phyloP scores from a whole-genome alignment of 2,329 filamentous ascomycete genomes.

The Didymella keratinophila region DNA sequence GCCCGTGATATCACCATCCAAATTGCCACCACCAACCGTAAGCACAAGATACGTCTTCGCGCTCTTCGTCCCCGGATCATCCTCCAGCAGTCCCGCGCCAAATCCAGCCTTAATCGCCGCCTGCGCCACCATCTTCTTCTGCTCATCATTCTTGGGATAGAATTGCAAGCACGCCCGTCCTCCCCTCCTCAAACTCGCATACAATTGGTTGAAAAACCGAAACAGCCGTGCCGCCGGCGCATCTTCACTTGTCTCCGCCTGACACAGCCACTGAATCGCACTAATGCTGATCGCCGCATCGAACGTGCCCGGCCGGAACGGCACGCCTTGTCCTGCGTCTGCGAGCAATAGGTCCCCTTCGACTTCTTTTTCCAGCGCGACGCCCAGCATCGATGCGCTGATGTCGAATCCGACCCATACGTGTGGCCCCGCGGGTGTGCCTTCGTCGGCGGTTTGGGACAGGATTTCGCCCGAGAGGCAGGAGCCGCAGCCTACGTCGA shows the following conservation, averaged over 20 bases:
- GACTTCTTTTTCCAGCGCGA: conserved; percentile 88
- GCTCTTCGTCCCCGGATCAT: conserved; percentile 96
- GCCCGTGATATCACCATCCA: conserved; percentile 79
- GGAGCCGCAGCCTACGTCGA: conserved; percentile 96
- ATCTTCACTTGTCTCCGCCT: conserved; percentile 88
- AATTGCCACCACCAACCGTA: conserved; percentile 78
- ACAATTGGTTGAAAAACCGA: conserved; percentile 92
- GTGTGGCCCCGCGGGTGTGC: conserved; percentile 77
- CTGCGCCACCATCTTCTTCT: conserved; percentile 88
- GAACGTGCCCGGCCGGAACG: conserved; percentile 90
- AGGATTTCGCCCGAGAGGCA: conserved; percentile 95
- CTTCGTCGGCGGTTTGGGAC: conserved; percentile 70
- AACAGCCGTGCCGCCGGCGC: conserved; percentile 78
- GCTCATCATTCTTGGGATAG: conserved; percentile 93
- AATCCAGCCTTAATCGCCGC: conserved; percentile 95
- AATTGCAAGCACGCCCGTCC: conserved; percentile 95
- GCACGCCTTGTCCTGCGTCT: conserved; percentile 94
- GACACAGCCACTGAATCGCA: conserved; percentile 98
- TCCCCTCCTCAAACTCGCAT: conserved; percentile 81
- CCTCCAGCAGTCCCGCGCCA: conserved; percentile 91
- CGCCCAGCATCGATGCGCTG: conserved; percentile 92
- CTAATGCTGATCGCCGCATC: conserved; percentile 95
- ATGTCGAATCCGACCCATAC: conserved; percentile 98
- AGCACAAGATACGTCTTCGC: conserved; percentile 95
- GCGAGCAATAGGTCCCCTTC: conserved; percentile 94